Evolutionary conservation across 768 basidiomycete genomes (phyloP), one percentile per base, ranked within the genome.

Genomic region (Dioszegia crocea): DNA sequence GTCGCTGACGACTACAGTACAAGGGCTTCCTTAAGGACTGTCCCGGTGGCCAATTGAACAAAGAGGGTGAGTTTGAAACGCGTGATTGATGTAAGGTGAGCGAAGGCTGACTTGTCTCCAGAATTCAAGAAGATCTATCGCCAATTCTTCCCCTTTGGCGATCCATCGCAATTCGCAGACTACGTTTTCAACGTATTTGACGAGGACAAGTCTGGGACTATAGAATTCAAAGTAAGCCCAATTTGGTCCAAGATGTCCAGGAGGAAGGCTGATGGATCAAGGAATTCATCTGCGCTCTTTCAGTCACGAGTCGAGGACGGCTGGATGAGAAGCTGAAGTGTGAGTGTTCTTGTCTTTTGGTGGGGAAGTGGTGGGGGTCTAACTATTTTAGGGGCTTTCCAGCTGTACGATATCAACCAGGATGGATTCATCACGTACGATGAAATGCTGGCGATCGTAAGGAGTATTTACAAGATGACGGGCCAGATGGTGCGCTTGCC

Each of bases 81-180:
- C 29, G 6, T 8, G 50, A 3, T 12, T n/a, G 12, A 16, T 14
- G 21, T 29, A 36, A 31, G 9, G 17, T 21, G 14, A 38, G 36
- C n/a, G n/a, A n/a, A 6, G 33, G 40, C 47, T 56, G 27, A 55
- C 57, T 29, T 17, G 11, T 36, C 36, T 6, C n/a, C 60, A 69
- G 93, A 93, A 77, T 99, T 99, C 80, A 83, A 88, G 71, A 86
- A 88, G 78, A 99, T 99, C 82, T 99, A 98, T 84, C 91, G 92
- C 76, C 96, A 98, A 78, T 99, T 99, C 87, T 99, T 99, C 82
- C 96, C 96, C 24, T 99, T 99, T 72, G 96, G 96, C 62, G 94
- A 99, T 78, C 94, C 96, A 8, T 85, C 81, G 59, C 88, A 94
- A 76, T 99, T 99, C 73, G 92, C 96, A 38, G 89, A 97, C 78